Evolutionary conservation across 345 rosid species (phyloP), one percentile per base, ranked within the genome.

Genomic region (Psidium guajava): DNA sequence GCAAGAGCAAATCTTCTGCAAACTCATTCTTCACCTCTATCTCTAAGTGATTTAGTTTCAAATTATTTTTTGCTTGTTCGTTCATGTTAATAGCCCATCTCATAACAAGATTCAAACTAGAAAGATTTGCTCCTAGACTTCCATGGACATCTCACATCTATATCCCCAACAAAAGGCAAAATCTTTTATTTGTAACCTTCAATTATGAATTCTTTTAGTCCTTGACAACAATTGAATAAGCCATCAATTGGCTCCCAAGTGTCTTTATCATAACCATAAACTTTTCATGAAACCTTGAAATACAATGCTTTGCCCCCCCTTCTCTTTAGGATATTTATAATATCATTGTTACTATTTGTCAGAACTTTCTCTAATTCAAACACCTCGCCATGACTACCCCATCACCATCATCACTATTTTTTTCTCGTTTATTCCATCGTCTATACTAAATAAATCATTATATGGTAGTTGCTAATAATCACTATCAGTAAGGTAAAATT

Each of bases 211-310:
- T 93, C 90, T 49, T 89, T 86, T 16, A 95, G 89, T 20, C 81
- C 87, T 32, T 88, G 87, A 1, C 50, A 86, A 87, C 94, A 93
- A 69, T 89, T 82, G 8, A 96, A 82, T 32, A 95, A 87, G 5
- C 94, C 94, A 5, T 89, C 88, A 6, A 90, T 80, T 10, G 97
- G 95, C 75, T 95, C 99, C 98, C 95, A 95, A 0, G 95, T 83
- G 82, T 95, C 93, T 73, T 91, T 83, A 16, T 86, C 88, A 13
- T 92, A 87, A 8, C 91, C 92, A 82, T 93, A 96, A n/a, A 89
- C 91, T 87, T 88, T 88, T 98, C 98, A 94, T 11, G 90, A 89
- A 16, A 95, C 94, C 98, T 96, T 89, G 3, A 95, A 87, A 83
- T 91, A 53, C 64, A 96, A 54, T 22, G 90, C 92, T 15, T 81